These are phyloP conservation scores for Cyberlindnera amylophila DNA, from an alignment of 805 yeast species.

Conservation along the genomic window DNA sequence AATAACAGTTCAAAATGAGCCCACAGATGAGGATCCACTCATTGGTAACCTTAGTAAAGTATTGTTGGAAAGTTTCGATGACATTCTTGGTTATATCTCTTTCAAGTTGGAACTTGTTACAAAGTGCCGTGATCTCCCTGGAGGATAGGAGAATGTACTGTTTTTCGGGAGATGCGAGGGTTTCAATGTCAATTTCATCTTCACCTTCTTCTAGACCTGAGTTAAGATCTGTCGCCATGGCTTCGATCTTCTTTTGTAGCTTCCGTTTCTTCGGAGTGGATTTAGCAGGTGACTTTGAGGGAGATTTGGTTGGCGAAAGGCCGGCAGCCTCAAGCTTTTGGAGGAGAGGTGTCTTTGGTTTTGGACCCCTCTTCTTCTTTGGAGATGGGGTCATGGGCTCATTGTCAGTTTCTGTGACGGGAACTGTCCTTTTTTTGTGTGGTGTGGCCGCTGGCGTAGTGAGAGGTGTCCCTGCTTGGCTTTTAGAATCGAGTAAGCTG, in stretches of 20 bases:
- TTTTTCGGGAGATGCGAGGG: slow-evolving; percentile 23
- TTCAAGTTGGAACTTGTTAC: slow-evolving; percentile 64
- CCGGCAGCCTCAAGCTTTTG: not conserved
- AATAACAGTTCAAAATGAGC: slow-evolving; percentile 53
- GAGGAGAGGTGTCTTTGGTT: slow-evolving; percentile 12
- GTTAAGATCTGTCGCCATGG: not conserved
- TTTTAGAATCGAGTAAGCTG: slow-evolving; percentile 2
- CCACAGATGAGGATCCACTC: slow-evolving; percentile 75
- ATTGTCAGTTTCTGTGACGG: not conserved
- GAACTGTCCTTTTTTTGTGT: slow-evolving; percentile 2
- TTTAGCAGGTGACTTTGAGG: not conserved
- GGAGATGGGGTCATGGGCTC: slow-evolving; percentile 8
- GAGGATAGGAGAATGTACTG: slow-evolving; percentile 35
- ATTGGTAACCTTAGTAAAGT: slow-evolving; percentile 50
- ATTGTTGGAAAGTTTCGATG: slow-evolving; percentile 45
- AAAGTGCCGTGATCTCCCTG: slow-evolving; percentile 42
- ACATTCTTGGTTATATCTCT: slow-evolving; percentile 46
- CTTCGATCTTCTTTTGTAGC: slow-evolving; percentile 1
- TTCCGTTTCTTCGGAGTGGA: not conserved
- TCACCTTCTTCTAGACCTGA: not conserved
- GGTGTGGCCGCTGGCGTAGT: slow-evolving; percentile 19
- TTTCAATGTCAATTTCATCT: not conserved
- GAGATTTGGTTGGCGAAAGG: slow-evolving; percentile 18
- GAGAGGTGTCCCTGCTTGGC: not conserved
- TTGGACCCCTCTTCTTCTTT: slow-evolving; percentile 7